phyloP scores from a whole-genome alignment of 176 grass and related monocot species.

The Lolium multiflorum region DNA sequence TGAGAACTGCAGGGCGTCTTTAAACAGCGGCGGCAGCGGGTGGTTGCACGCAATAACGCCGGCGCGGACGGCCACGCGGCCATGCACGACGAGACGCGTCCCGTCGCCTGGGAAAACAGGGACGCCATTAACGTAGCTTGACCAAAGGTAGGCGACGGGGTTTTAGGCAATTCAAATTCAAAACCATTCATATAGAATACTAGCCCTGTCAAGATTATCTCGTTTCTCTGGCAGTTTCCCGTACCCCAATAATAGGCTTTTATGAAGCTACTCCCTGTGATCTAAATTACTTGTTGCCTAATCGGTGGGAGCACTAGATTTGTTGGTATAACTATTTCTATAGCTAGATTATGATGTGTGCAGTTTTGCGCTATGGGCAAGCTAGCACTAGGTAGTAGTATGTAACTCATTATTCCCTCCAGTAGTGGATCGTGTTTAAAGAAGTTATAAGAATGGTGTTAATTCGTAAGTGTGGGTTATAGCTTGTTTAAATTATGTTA shows the following conservation, averaged over 20 bases:
- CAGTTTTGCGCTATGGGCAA: slow-evolving; percentile 29
- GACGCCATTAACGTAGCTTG: too few relatives aligned
- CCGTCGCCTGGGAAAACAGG: too few relatives aligned
- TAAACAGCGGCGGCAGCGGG: too few relatives aligned
- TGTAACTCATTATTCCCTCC: background rate
- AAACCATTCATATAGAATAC: background rate
- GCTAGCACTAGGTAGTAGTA: background rate
- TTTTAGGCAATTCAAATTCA: slow-evolving; percentile 20
- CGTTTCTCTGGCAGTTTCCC: background rate
- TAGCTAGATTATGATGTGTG: slow-evolving; percentile 20
- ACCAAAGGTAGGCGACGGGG: too few relatives aligned
- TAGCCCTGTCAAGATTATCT: background rate
- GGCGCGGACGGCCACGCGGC: too few relatives aligned
- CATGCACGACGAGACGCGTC: too few relatives aligned
- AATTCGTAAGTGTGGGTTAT: background rate
- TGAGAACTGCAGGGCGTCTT: too few relatives aligned
- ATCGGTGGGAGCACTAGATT: too few relatives aligned
- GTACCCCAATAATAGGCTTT: background rate
- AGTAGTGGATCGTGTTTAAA: background rate
- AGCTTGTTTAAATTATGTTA: slow-evolving; percentile 7
- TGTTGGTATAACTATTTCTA: background rate
- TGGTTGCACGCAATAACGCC: too few relatives aligned
- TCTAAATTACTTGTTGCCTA: too few relatives aligned
- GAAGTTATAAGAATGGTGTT: slow-evolving; percentile 17
- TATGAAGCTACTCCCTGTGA: background rate